phyloP scores from a whole-genome alignment of 495 filamentous ascomycete species.

The Penicillium canescens region DNA sequence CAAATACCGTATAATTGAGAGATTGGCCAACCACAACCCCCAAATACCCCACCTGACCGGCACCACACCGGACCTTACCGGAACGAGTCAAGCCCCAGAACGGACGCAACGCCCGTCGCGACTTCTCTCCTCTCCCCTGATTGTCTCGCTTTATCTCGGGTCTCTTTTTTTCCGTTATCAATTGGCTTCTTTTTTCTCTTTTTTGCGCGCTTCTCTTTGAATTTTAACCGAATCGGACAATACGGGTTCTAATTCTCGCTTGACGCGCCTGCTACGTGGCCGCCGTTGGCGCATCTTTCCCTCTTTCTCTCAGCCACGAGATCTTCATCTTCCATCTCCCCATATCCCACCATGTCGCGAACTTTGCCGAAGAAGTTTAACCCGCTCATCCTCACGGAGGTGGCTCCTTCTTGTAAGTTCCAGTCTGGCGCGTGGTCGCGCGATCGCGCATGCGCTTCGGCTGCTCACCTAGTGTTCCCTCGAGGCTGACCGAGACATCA shows the following conservation, averaged over 20 bases:
- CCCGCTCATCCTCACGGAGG: conserved; percentile 73
- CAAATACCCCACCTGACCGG: conserved; percentile 12
- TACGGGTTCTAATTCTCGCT: background rate
- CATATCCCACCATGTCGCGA: conserved; percentile 56
- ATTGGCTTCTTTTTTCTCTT: background rate
- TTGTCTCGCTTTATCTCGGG: conserved; percentile 15
- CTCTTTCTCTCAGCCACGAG: conserved; percentile 23
- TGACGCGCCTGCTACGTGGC: conserved; percentile 55
- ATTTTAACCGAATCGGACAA: too few species aligned
- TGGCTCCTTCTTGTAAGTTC: conserved; percentile 63
- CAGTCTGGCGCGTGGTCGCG: conserved; percentile 20
- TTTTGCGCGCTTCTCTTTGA: background rate
- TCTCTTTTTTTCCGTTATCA: conserved; percentile 8
- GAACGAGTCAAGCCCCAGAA: conserved; percentile 25
- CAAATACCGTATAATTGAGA: conserved; percentile 1
- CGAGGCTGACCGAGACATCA: background rate
- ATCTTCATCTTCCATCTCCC: conserved; percentile 5
- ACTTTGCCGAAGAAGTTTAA: conserved; percentile 70
- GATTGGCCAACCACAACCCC: conserved; percentile 8
- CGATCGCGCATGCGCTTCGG: conserved; percentile 12
- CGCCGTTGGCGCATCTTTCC: conserved; percentile 33
- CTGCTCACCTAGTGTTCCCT: conserved; percentile 8
- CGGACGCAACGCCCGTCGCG: conserved; percentile 18
- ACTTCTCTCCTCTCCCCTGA: conserved; percentile 25
- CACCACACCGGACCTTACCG: conserved; percentile 24